These are phyloP conservation scores for Plantago coronopus DNA, from an alignment of 305 asterid genomes.

Conservation along the genomic window DNA sequence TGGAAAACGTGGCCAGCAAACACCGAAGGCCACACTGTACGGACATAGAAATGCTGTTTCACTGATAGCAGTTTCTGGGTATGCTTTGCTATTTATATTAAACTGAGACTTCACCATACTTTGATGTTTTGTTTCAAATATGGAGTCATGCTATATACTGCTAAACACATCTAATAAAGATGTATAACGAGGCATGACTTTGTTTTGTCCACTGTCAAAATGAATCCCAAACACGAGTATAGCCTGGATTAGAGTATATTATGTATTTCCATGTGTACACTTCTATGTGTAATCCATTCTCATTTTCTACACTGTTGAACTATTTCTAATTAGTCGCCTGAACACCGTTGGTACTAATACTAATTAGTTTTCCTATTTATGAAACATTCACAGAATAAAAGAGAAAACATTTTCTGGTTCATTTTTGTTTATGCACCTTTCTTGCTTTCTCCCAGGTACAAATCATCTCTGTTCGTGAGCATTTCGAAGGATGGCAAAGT, in stretches of 20 bases:
- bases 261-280: no score
- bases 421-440: constrained; percentile 10
- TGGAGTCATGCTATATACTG: background rate
- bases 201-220: no score
- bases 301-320: no score
- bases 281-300: no score
- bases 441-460: constrained; percentile 49
- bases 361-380: no score
- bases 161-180: no score
- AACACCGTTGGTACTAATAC: no score
- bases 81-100: constrained; percentile 21
- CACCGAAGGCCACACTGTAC: constrained; percentile 61
- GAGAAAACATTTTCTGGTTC: no score
- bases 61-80: constrained; percentile 71
- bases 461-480: constrained; percentile 64
- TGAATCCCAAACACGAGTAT: background rate
- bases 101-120: background rate
- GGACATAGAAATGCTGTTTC: constrained; percentile 76
- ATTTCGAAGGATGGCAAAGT: constrained; percentile 79
- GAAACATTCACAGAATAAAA: no score
- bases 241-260: no score
- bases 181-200: no score
- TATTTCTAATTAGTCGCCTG: no score
- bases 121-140: background rate
- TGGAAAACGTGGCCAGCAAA: constrained; percentile 67